Base-by-base conservation (phyloP, 1,284 basidiomycete genomes). In the Pholiota adiposa region DNA sequence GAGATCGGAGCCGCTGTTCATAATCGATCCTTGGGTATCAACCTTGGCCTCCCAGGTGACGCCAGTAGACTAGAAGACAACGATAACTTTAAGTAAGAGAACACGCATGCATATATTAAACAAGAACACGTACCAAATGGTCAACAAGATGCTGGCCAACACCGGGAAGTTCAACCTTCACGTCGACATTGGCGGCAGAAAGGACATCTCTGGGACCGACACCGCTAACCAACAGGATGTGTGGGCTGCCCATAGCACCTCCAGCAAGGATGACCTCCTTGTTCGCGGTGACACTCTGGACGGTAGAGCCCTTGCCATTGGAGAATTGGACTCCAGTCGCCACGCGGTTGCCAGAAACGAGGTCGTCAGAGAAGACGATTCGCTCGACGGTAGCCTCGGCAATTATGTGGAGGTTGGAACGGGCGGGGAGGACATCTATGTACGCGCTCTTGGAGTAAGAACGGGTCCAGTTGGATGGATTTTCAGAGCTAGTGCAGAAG, bases 141-240 rank as follows among this genome's bases (percentile, higher is more conserved):
- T 93, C 90, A 69, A 90, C 85, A 41, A 93, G 72, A 74, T 93
- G 88, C 70, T 88, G 84, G 1, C 92, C 92, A 57, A 94, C 92
- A 54, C 88, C 89, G 3, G 89, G 89, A 1, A 92, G 78, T 59
- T 86, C 84, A 41, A 77, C 66, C 43, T 73, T 64, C 0, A 82
- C 77, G 11, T 69, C 58, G 16, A 94, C 83, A 44, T 83, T 83
- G 14, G 83, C 81, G 4, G 71, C 71, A 25, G 77, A 64, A 44
- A 93, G 74, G 2, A 87, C 80, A 41, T 83, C 82, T 50, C 71
- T 72, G 1, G 89, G 88, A 0, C 91, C 92, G 58, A 94, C 81
- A 66, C 92, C 92, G 55, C 88, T 91, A 3, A 87, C 75, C 77
- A 89, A 81, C 34, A 93, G 77, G 25, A 93, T 77, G 57, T 90